These are phyloP conservation scores for Iodosphaeria phyllophila DNA, from an alignment of 2,329 filamentous ascomycete species.

Conservation along the genomic window DNA sequence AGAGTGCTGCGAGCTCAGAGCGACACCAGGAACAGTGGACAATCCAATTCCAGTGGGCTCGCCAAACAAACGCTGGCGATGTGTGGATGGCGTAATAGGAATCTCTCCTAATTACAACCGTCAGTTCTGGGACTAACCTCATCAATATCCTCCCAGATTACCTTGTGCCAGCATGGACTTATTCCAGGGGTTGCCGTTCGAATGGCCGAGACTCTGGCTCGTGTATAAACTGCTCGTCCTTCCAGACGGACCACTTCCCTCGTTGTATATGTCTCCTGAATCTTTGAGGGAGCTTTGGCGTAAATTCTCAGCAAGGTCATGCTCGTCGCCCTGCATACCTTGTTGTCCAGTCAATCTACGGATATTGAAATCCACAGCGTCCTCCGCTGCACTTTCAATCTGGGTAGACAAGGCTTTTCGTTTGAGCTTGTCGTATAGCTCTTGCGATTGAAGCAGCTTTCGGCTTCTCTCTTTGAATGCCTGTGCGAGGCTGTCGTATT, in stretches of 20 bases:
- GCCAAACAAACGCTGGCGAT: slow-evolving; percentile 13
- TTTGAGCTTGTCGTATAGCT: slow-evolving; percentile 42
- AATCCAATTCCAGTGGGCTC: slow-evolving; percentile 9
- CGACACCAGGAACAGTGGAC: slow-evolving; percentile 13
- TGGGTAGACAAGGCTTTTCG: slow-evolving; percentile 33
- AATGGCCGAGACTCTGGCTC: slow-evolving; percentile 2
- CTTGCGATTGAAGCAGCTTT: slow-evolving; percentile 49
- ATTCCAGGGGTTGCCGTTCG: slow-evolving; percentile 4
- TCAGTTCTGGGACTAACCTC: neutral
- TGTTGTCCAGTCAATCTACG: slow-evolving; percentile 8
- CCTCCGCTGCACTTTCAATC: slow-evolving; percentile 32
- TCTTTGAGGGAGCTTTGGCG: neutral
- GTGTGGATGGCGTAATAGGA: slow-evolving; percentile 15
- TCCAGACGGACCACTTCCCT: slow-evolving; percentile 2
- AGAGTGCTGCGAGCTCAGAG: slow-evolving; percentile 11
- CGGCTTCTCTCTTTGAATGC: slow-evolving; percentile 52
- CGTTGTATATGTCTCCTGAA: neutral
- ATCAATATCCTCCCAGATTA: slow-evolving; percentile 2
- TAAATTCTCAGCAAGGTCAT: neutral
- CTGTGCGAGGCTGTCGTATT: slow-evolving; percentile 52
- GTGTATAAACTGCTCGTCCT: slow-evolving; percentile 4
- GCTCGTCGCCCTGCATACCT: neutral
- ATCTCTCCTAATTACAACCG: slow-evolving; percentile 9
- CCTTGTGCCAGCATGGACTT: slow-evolving; percentile 6
- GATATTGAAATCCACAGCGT: slow-evolving; percentile 24